Evolutionary conservation across 352 stramenopile species (phyloP).

Genomic region (Phytophthora uliginosa): DNA sequence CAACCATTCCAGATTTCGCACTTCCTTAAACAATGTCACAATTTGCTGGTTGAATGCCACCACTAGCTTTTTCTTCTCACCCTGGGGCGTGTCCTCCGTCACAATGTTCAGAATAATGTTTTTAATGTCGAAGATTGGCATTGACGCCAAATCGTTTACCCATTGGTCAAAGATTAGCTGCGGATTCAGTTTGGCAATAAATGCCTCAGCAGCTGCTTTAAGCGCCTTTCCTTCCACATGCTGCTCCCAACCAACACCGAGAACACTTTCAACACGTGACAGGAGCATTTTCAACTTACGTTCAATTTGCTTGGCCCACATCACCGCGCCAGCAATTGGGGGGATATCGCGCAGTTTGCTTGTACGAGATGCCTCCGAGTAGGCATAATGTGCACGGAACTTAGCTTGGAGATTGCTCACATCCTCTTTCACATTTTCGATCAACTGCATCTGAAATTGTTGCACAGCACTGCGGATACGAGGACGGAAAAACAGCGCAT

Average conservation of each 20-base stretch:
- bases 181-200: constrained; percentile 89
- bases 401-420: constrained; percentile 97
- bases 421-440: constrained; percentile 98
- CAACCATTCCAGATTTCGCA: constrained; percentile 98
- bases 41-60: constrained; percentile 98
- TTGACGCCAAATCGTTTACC: constrained; percentile 93
- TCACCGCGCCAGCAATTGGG: constrained; percentile 97
- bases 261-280: constrained; percentile 97
- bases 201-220: constrained; percentile 91
- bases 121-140: constrained; percentile 93
- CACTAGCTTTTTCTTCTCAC: constrained; percentile 82
- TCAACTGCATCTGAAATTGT: constrained; percentile 99
- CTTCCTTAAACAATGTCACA: constrained; percentile 99
- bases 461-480: constrained; percentile 97
- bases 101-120: constrained; percentile 94
- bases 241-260: constrained; percentile 98
- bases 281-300: constrained; percentile 98
- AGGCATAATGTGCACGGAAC: constrained; percentile 96
- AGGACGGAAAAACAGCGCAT: constrained; percentile 97
- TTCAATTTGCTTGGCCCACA: constrained; percentile 99
- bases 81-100: constrained; percentile 78
- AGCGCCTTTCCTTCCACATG: constrained; percentile 97
- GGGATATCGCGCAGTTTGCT: constrained; percentile 98
- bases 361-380: constrained; percentile 96
- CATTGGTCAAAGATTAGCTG: constrained; percentile 97